Evolutionary conservation across 208 protist species (phyloP).

Genomic region (Vickermania ingenoplastis): DNA sequence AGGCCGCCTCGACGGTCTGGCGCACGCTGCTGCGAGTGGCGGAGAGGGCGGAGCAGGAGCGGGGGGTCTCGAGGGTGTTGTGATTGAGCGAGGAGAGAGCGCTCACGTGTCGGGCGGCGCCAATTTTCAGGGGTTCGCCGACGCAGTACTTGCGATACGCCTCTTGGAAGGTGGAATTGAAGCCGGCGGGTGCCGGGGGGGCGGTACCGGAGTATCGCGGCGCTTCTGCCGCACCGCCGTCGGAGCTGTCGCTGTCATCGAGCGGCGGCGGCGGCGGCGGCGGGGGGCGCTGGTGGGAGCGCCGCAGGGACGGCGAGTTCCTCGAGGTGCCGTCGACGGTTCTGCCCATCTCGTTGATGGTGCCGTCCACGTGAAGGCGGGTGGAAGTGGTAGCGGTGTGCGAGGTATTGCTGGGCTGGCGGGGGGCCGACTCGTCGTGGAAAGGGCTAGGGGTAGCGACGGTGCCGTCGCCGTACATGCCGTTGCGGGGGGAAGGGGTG

Average conservation of each 20-base stretch:
- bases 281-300: not conserved
- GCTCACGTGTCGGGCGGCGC: not conserved
- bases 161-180: not conserved
- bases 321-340: not conserved
- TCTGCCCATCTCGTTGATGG: not conserved
- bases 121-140: not conserved
- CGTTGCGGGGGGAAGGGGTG: constrained; percentile 6
- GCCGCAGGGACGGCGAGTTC: not conserved
- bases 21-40: not conserved
- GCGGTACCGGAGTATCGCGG: not conserved
- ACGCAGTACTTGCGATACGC: not conserved
- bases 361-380: not conserved
- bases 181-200: no score
- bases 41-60: not conserved
- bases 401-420: not conserved
- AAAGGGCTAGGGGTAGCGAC: not conserved
- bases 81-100: not conserved
- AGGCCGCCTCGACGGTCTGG: not conserved
- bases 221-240: not conserved
- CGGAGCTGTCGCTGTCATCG: constrained; percentile 2
- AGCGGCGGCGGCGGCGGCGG: not conserved
- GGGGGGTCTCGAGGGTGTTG: not conserved
- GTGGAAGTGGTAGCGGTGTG: no score
- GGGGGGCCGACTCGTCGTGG: not conserved
- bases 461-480: not conserved